A percentile compares a stretch with the other conserved stretches of the same genome.
These are phyloP conservation scores for Penicillium maclennaniae DNA, from an alignment of 495 filamentous ascomycete species.

Conservation along the genomic window DNA sequence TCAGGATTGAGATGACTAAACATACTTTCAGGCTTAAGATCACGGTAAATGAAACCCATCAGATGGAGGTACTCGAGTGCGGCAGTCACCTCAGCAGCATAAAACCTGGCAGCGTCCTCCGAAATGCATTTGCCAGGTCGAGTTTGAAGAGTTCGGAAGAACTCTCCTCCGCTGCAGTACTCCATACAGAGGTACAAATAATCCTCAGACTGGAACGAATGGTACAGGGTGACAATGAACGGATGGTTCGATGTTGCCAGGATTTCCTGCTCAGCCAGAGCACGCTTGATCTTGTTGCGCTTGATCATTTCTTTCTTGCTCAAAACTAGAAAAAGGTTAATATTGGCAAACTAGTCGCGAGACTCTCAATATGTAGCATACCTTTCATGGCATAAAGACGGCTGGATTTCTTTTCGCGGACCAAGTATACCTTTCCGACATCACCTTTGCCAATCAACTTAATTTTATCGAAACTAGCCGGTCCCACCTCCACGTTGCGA, in stretches of 20 bases:
- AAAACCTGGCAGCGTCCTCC: slow-evolving; percentile 95
- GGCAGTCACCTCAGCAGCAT: slow-evolving; percentile 96
- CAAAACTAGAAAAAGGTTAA: slow-evolving; percentile 59
- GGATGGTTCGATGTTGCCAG: slow-evolving; percentile 97
- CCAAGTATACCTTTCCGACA: slow-evolving; percentile 96
- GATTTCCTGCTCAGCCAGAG: slow-evolving; percentile 96
- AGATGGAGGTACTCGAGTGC: slow-evolving; percentile 95
- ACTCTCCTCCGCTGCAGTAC: slow-evolving; percentile 97
- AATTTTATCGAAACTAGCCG: slow-evolving; percentile 97
- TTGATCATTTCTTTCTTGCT: slow-evolving; percentile 99
- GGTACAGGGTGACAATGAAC: slow-evolving; percentile 97
- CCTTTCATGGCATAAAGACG: slow-evolving; percentile 99
- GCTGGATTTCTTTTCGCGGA: slow-evolving; percentile 93
- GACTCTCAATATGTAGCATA: slow-evolving; percentile 33
- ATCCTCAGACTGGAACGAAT: slow-evolving; percentile 98
- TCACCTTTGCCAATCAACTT: slow-evolving; percentile 98
- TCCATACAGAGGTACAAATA: slow-evolving; percentile 99
- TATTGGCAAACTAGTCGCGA: not conserved
- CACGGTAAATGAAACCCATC: slow-evolving; percentile 99
- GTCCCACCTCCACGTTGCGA: slow-evolving; percentile 92
- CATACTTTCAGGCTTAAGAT: slow-evolving; percentile 96
- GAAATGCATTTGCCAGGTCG: slow-evolving; percentile 94
- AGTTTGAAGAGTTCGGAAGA: slow-evolving; percentile 93
- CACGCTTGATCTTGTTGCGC: slow-evolving; percentile 98
- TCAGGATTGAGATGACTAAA: slow-evolving; percentile 4